Conservation (phyloP, 768 basidiomycete species). For the Tricholoma saponaceum region DNA sequence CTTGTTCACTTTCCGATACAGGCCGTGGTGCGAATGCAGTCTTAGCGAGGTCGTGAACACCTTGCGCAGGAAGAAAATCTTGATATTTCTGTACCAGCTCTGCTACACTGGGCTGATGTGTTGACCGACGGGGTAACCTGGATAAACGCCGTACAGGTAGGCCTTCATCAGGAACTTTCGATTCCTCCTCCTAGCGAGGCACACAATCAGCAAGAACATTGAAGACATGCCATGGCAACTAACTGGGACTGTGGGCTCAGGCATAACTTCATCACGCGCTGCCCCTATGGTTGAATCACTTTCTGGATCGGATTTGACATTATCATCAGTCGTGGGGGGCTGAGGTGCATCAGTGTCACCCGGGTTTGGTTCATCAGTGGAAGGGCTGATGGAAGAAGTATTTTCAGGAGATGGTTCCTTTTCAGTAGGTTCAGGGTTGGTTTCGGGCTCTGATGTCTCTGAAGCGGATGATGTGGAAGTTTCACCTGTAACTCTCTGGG, state of each 20-base stretch:
- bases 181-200: conserved; percentile 13
- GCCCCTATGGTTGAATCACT: conserved; percentile 86
- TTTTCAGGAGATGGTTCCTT: conserved; percentile 10
- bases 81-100: conserved; percentile 83
- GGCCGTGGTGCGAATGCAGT: conserved; percentile 61
- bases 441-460: conserved; percentile 65
- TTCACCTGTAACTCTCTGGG: conserved; percentile 48
- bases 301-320: conserved; percentile 57
- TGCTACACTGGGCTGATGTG: conserved; percentile 66
- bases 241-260: conserved; percentile 20
- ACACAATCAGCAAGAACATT: not conserved
- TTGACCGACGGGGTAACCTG: conserved; percentile 57
- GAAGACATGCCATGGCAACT: conserved; percentile 6
- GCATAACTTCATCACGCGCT: conserved; percentile 25
- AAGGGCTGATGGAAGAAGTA: not conserved
- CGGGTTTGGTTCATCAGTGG: conserved; percentile 1
- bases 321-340: conserved; percentile 7
- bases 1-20: conserved; percentile 82
- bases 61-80: conserved; percentile 68
- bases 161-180: conserved; percentile 14
- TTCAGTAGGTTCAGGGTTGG: conserved; percentile 18
- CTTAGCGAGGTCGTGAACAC: conserved; percentile 66
- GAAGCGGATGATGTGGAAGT: conserved; percentile 67
- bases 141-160: conserved; percentile 39
- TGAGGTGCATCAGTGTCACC: conserved; percentile 7